A percentile compares a stretch with the other conserved stretches of the same genome.
Evolutionary conservation across 1,284 basidiomycete species (phyloP).

Genomic region (Trametes polyzona): DNA sequence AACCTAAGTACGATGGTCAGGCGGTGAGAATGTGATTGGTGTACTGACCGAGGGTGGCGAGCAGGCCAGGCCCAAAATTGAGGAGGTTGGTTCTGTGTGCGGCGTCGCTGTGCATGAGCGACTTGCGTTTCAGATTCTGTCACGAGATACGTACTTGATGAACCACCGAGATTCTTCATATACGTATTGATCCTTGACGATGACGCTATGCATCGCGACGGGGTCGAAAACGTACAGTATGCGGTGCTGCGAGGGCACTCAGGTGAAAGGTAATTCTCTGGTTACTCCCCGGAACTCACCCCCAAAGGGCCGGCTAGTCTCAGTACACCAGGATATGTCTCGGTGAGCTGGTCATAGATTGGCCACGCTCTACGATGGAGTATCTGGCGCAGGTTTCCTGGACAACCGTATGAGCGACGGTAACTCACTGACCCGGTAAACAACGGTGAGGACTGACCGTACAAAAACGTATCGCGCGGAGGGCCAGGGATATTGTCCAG

Average conservation of each 20-base stretch:
- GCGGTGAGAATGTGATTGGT: neutral
- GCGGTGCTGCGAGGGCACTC: neutral
- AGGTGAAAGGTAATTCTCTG: neutral
- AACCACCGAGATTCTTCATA: conserved; percentile 30
- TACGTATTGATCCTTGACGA: conserved; percentile 37
- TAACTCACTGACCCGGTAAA: too few relatives aligned
- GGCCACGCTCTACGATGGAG: conserved; percentile 18
- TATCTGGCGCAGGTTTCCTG: conserved; percentile 19
- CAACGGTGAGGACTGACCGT: neutral
- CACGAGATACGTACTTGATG: conserved; percentile 13
- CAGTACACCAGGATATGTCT: conserved; percentile 10
- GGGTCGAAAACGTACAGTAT: conserved; percentile 33
- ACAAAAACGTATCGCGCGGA: conserved; percentile 5
- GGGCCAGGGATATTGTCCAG: conserved; percentile 16
- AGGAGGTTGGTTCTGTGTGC: neutral
- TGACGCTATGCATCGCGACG: conserved; percentile 33
- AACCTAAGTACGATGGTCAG: neutral
- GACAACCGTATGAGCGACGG: neutral
- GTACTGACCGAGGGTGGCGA: conserved; percentile 8
- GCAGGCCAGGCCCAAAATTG: conserved; percentile 12
- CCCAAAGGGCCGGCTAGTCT: conserved; percentile 12
- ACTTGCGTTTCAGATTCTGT: too few relatives aligned
- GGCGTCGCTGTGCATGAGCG: neutral
- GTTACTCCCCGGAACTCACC: neutral
- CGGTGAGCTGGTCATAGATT: conserved; percentile 7